Evolutionary conservation across 331 rosid species (phyloP).

Genomic region (Dryas integrifolia): DNA sequence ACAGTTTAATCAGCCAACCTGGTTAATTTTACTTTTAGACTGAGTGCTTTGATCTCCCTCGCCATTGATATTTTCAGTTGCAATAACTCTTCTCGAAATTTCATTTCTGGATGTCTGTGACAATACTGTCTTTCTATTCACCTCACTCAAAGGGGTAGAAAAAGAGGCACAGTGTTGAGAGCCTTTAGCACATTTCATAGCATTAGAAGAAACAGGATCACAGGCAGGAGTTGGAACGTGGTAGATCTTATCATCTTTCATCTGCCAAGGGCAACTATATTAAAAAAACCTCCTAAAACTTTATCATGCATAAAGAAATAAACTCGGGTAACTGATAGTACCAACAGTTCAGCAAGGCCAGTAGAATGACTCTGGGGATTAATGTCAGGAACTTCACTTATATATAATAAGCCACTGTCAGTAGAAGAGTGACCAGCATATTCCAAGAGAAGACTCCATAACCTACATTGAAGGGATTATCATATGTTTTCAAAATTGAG

Average conservation of each 20-base stretch:
- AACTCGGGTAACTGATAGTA: background rate
- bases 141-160: background rate
- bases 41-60: slow-evolving; percentile 4
- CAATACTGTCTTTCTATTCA: background rate
- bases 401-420: background rate
- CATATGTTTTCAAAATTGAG: background rate
- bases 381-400: slow-evolving; percentile 6
- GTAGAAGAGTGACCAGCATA: background rate
- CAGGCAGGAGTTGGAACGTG: background rate
- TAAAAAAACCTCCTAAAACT: background rate
- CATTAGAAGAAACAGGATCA: slow-evolving; percentile 11
- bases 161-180: slow-evolving; percentile 1
- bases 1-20: slow-evolving; percentile 21
- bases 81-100: background rate
- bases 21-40: slow-evolving; percentile 4
- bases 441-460: slow-evolving; percentile 19
- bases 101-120: slow-evolving; percentile 1
- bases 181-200: background rate
- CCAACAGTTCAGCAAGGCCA: slow-evolving; percentile 2
- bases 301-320: background rate
- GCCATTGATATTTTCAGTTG: background rate
- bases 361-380: background rate
- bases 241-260: background rate
- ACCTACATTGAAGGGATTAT: slow-evolving; percentile 18
- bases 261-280: slow-evolving; percentile 4